phyloP scores from a whole-genome alignment of 1,284 basidiomycete genomes.

The Trichosporon ovoides region DNA sequence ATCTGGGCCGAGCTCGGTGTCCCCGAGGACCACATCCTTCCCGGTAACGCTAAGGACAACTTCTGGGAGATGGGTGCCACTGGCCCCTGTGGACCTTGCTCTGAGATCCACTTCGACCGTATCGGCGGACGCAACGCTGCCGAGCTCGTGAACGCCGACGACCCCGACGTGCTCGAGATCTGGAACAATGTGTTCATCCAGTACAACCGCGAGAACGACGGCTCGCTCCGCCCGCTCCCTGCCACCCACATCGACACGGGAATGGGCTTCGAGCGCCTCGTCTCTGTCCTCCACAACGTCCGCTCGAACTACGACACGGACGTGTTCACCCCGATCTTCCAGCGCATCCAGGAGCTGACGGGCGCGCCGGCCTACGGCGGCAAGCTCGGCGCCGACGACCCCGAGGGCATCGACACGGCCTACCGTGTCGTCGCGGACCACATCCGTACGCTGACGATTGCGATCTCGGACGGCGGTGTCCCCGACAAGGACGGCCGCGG shows the following conservation, averaged over 20 bases:
- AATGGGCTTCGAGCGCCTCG: constrained; percentile 97
- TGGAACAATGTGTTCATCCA: constrained; percentile 99
- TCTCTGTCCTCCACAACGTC: constrained; percentile 86
- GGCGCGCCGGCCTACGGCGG: constrained; percentile 82
- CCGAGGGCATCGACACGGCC: constrained; percentile 91
- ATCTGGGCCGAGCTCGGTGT: constrained; percentile 85
- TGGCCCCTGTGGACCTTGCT: constrained; percentile 95
- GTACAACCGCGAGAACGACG: constrained; percentile 90
- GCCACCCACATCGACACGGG: constrained; percentile 96
- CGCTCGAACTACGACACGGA: constrained; percentile 98
- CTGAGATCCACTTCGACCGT: constrained; percentile 94
- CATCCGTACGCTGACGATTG: constrained; percentile 90
- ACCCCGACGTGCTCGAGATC: constrained; percentile 94
- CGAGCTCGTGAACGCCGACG: constrained; percentile 88
- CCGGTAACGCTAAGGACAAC: constrained; percentile 94
- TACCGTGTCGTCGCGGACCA: constrained; percentile 97
- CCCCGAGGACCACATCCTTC: constrained; percentile 80
- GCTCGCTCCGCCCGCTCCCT: constrained; percentile 75
- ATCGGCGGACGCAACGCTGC: constrained; percentile 86
- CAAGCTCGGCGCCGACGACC: constrained; percentile 86
- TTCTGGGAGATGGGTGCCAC: constrained; percentile 99
- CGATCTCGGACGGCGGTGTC: constrained; percentile 91
- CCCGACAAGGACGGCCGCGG: constrained; percentile 95
- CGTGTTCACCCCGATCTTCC: constrained; percentile 85
- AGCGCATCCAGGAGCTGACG: constrained; percentile 80